A percentile compares a stretch with the other conserved stretches of the same genome.
Conservation (phyloP, 441 rosid species). For the Iberis amara region DNA sequence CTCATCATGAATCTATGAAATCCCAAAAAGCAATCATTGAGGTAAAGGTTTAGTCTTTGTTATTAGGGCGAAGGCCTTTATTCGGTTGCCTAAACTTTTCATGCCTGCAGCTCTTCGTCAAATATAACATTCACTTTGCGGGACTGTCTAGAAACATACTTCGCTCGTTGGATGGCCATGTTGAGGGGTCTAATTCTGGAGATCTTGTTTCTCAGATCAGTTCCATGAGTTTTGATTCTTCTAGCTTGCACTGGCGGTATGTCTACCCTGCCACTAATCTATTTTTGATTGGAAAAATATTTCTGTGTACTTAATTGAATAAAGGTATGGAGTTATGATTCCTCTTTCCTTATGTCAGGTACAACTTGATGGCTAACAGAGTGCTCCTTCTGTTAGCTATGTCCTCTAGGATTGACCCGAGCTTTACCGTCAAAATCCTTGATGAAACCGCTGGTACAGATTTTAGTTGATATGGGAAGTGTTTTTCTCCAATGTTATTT, state of each 20-base stretch:
- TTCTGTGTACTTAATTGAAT: slow-evolving; percentile 9
- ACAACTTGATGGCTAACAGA: slow-evolving; percentile 98
- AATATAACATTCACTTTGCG: slow-evolving; percentile 90
- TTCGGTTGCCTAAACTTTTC: slow-evolving; percentile 27
- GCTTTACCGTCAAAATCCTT: slow-evolving; percentile 66
- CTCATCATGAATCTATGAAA: slow-evolving; percentile 94
- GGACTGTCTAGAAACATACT: slow-evolving; percentile 85
- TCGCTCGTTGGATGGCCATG: slow-evolving; percentile 52
- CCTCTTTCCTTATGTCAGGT: slow-evolving; percentile 44
- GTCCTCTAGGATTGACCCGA: slow-evolving; percentile 74
- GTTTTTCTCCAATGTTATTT: slow-evolving; percentile 16
- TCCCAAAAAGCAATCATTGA: slow-evolving; percentile 93
- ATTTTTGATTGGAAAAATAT: not conserved
- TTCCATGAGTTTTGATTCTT: slow-evolving; percentile 89
- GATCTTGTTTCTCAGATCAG: slow-evolving; percentile 82
- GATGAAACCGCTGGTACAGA: slow-evolving; percentile 85
- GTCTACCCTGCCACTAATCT: slow-evolving; percentile 20
- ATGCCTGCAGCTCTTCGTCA: slow-evolving; percentile 86
- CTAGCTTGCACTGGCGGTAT: slow-evolving; percentile 96
- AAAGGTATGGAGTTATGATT: slow-evolving; percentile 16
- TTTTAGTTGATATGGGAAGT: slow-evolving; percentile 27
- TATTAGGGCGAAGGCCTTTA: not conserved
- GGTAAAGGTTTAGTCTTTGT: slow-evolving; percentile 41
- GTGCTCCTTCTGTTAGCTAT: slow-evolving; percentile 89
- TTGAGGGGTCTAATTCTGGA: slow-evolving; percentile 64